A percentile compares a stretch with the other conserved stretches of the same genome.
Evolutionary conservation across 371 early-diverging fungal species (phyloP).

Genomic region (Syncephalastrum monosporum): DNA sequence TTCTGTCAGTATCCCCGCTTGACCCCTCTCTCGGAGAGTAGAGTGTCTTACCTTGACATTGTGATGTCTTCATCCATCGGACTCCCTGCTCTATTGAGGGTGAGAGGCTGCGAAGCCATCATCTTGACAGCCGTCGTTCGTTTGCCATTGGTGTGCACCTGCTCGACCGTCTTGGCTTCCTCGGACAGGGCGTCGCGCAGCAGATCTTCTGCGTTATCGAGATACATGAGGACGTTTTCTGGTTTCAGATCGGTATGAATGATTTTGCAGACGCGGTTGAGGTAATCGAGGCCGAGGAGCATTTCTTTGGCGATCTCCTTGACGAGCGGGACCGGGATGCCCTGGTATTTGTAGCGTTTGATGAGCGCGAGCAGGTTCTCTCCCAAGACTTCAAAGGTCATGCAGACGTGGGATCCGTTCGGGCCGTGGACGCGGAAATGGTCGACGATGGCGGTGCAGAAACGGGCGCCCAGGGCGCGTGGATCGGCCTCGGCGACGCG

Average conservation of each 20-base stretch:
- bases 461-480: conserved; percentile 53
- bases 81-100: no score
- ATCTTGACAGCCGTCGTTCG: conserved; percentile 19
- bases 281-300: conserved; percentile 86
- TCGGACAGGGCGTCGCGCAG: conserved; percentile 24
- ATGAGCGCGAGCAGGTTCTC: conserved; percentile 92
- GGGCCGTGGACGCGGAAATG: conserved; percentile 88
- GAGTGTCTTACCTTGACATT: no score
- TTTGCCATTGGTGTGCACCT: not conserved
- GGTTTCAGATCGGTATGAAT: conserved; percentile 99
- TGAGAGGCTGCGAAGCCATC: conserved; percentile 39
- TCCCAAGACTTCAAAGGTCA: conserved; percentile 97
- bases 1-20: no score
- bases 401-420: conserved; percentile 92
- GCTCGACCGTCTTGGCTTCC: not conserved
- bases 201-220: conserved; percentile 81
- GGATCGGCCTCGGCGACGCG: conserved; percentile 72
- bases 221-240: conserved; percentile 91
- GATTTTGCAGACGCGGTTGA: conserved; percentile 92
- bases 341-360: conserved; percentile 71
- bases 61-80: no score
- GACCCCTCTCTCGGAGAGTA: no score
- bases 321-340: conserved; percentile 85
- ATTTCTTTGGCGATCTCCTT: conserved; percentile 89
- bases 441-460: conserved; percentile 85